Evolutionary conservation across 176 grass and related monocot genomes (phyloP), one percentile per base, ranked within the genome.

Genomic region (Puccinellia tenuiflora): DNA sequence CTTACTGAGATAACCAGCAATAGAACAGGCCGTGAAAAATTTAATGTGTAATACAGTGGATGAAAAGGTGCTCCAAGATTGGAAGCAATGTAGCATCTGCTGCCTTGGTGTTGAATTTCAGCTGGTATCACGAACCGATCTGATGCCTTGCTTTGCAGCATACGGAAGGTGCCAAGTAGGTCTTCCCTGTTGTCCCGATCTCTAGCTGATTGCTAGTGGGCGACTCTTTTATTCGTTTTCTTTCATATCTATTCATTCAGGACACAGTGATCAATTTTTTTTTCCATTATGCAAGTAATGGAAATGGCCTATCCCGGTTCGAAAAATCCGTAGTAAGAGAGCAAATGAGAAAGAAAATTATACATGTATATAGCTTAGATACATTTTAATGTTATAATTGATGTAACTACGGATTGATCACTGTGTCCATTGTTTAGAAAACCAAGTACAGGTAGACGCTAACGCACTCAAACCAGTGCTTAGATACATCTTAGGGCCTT

Each of bases 11-110:
- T 88, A 30, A 80, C 79, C 73, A 68, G 67, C 52, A 78, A 31
- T 15, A 90, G 88, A 94, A 79, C 88, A 65, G 87, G 69, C 53
- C 83, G 85, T 79, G 85, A 90, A 57, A 75, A 92, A 84, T 85
- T 96, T 21, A 83, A 92, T 79, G 51, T 99, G 45, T 92, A 84
- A 88, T 59, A 60, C 29, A 51, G 18, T 18, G 42, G 59, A 65
- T 79, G 42, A 80, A 34, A 47, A 37, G n/a, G n/a, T n/a, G n/a
- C n/a, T n/a, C n/a, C n/a, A n/a, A n/a, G n/a, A n/a, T n/a, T n/a
- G n/a, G n/a, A 83, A 81, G 66, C 74, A 76, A 62, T 82, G 66
- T 15, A 25, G 69, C 42, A 73, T 48, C 69, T 72, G 15, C 67
- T 86, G 59, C 56, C 66, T 30, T 15, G 53, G 65, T 57, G 80